Evolutionary conservation across 352 stramenopile species (phyloP).

Genomic region (Pythium biforme): DNA sequence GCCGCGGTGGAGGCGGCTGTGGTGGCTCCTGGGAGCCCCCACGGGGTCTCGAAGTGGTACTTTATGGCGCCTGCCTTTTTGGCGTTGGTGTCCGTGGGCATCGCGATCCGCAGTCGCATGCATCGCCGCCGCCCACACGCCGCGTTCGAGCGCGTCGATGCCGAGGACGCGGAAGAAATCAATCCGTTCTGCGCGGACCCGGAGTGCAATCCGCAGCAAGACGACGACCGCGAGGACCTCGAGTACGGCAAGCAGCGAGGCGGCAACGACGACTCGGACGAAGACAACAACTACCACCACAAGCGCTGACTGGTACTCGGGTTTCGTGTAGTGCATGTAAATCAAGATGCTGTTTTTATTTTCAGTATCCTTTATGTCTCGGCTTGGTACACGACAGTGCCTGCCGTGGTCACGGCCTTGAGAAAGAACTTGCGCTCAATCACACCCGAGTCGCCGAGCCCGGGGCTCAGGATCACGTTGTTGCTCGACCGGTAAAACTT

Average conservation of each 20-base stretch:
- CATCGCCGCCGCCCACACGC: not conserved
- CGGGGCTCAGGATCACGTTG: slow-evolving; percentile 78
- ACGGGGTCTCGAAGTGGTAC: slow-evolving; percentile 39
- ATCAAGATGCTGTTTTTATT: too few relatives aligned
- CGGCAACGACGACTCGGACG: slow-evolving; percentile 18
- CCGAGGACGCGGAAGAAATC: slow-evolving; percentile 65
- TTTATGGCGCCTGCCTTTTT: slow-evolving; percentile 43
- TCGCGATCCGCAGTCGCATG: slow-evolving; percentile 33
- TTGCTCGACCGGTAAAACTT: slow-evolving; percentile 85
- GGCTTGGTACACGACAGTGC: slow-evolving; percentile 50
- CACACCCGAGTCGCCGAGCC: slow-evolving; percentile 42
- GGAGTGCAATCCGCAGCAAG: slow-evolving; percentile 26
- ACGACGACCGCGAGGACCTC: slow-evolving; percentile 24
- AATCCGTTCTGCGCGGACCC: slow-evolving; percentile 63
- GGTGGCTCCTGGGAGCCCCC: slow-evolving; percentile 2
- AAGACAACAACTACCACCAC: slow-evolving; percentile 20
- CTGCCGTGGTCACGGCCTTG: slow-evolving; percentile 48
- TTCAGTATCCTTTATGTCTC: slow-evolving; percentile 2
- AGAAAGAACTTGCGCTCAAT: slow-evolving; percentile 64
- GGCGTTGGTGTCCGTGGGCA: slow-evolving; percentile 38
- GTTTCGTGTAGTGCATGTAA: too few relatives aligned
- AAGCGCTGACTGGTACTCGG: too few relatives aligned
- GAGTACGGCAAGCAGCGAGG: slow-evolving; percentile 39
- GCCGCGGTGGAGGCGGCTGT: not conserved
- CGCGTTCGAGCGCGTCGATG: slow-evolving; percentile 43